These are phyloP conservation scores for Fusarium brevicatenulatum DNA, from an alignment of 2,329 filamentous ascomycete species.

Conservation along the genomic window DNA sequence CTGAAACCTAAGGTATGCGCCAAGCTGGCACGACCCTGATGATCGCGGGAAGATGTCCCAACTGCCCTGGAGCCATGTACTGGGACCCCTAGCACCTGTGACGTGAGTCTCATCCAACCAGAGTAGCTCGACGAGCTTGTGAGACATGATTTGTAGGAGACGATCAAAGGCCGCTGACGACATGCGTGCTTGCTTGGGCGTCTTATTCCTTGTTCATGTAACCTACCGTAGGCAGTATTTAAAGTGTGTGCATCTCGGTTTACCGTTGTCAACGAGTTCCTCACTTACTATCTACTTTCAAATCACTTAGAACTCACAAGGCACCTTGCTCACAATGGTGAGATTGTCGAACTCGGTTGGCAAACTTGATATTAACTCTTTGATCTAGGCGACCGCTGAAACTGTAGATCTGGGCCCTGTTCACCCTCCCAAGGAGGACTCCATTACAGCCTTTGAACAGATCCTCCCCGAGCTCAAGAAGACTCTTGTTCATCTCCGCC, in stretches of 20 bases:
- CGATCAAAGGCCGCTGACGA: conserved; percentile 37
- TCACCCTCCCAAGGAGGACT: conserved; percentile 61
- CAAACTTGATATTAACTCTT: neutral
- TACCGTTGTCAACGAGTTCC: neutral
- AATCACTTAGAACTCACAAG: neutral
- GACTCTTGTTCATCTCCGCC: conserved; percentile 60
- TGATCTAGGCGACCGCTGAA: conserved; percentile 59
- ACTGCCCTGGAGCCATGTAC: neutral
- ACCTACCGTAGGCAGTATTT: conserved; percentile 4
- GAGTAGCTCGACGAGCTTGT: conserved; percentile 10
- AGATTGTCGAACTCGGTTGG: neutral
- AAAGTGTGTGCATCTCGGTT: conserved; percentile 3
- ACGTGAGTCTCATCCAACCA: conserved; percentile 36
- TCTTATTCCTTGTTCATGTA: conserved; percentile 17
- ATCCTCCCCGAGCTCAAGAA: conserved; percentile 63
- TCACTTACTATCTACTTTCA: neutral
- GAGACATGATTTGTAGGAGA: conserved; percentile 31
- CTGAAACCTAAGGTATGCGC: neutral
- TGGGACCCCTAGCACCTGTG: conserved; percentile 28
- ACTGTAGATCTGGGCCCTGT: conserved; percentile 61
- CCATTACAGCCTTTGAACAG: conserved; percentile 60
- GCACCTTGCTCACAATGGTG: conserved; percentile 31
- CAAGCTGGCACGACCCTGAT: conserved; percentile 4
- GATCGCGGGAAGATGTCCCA: neutral
- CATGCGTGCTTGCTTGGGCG: conserved; percentile 20